Percentiles rank a stretch among this genome's conserved stretches.
phyloP scores from a whole-genome alignment of 768 basidiomycete genomes.

The Neoboletus magnificus region DNA sequence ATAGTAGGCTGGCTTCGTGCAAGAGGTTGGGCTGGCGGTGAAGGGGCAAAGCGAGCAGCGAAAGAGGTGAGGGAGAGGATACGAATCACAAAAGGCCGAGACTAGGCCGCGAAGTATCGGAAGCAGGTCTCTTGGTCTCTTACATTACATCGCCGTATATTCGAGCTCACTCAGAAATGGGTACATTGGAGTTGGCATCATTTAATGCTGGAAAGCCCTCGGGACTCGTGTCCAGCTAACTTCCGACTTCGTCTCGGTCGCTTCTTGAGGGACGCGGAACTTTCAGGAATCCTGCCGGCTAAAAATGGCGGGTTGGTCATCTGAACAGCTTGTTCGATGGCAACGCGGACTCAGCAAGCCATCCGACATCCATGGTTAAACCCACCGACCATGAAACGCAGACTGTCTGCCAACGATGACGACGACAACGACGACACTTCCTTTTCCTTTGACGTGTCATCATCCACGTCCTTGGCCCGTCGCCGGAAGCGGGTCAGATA shows the following conservation, averaged over 20 bases:
- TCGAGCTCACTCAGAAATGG: background rate
- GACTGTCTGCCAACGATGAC: conserved; percentile 21
- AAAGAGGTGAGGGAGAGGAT: conserved; percentile 38
- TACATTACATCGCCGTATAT: conserved; percentile 14
- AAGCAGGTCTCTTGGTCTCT: background rate
- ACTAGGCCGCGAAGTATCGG: conserved; percentile 3
- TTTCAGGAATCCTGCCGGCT: conserved; percentile 5
- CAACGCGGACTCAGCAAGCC: conserved; percentile 35
- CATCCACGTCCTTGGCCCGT: conserved; percentile 36
- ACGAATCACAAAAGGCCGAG: conserved; percentile 21
- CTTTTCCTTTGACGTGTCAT: conserved; percentile 3
- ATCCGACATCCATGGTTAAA: conserved; percentile 45
- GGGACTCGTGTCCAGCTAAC: background rate
- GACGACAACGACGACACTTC: conserved; percentile 8
- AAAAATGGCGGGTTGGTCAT: background rate
- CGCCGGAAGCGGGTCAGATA: conserved; percentile 50
- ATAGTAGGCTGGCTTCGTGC: conserved; percentile 82
- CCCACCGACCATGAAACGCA: conserved; percentile 41
- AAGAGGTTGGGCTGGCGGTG: conserved; percentile 77
- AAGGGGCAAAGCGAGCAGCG: conserved; percentile 66
- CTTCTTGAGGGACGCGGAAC: conserved; percentile 1
- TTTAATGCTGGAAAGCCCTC: background rate
- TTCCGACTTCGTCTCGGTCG: background rate
- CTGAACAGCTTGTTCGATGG: conserved; percentile 7
- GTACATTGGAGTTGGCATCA: background rate